phyloP scores from a whole-genome alignment of 805 yeast species.

The Candida coquimbonensis region DNA sequence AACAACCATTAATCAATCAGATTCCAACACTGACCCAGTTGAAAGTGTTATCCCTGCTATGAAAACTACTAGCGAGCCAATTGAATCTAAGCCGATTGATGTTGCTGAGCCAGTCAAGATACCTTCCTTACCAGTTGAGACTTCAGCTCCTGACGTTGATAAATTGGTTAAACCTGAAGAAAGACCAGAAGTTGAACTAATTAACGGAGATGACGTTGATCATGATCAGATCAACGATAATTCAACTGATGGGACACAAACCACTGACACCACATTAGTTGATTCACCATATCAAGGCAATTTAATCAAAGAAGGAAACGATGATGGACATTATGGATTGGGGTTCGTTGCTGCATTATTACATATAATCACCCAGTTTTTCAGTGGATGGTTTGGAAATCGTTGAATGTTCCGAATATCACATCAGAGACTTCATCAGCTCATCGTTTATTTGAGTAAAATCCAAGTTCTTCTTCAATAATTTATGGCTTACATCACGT shows the following conservation, averaged over 20 bases:
- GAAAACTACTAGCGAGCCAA: too few species aligned
- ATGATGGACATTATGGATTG: constrained; percentile 4
- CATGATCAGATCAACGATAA: background rate
- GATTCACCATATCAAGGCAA: too few species aligned
- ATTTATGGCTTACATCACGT: too few species aligned
- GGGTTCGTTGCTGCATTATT: constrained; percentile 18
- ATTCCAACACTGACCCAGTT: background rate
- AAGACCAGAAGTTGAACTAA: background rate
- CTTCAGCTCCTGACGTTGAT: too few species aligned
- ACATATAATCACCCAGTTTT: constrained; percentile 19
- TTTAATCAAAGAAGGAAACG: background rate
- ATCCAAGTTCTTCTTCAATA: too few species aligned
- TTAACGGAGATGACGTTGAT: background rate
- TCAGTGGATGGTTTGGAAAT: constrained; percentile 17
- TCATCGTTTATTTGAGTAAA: too few species aligned
- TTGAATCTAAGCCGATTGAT: too few species aligned
- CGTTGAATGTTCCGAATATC: too few species aligned
- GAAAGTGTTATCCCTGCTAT: too few species aligned
- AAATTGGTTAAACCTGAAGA: background rate
- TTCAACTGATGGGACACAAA: background rate
- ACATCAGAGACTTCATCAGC: too few species aligned
- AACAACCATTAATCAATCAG: background rate
- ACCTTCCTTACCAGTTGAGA: too few species aligned
- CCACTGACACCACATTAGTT: background rate
- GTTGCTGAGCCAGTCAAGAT: too few species aligned